Conservation (phyloP, 345 rosid species). For the Xanthoceras sorbifolium region DNA sequence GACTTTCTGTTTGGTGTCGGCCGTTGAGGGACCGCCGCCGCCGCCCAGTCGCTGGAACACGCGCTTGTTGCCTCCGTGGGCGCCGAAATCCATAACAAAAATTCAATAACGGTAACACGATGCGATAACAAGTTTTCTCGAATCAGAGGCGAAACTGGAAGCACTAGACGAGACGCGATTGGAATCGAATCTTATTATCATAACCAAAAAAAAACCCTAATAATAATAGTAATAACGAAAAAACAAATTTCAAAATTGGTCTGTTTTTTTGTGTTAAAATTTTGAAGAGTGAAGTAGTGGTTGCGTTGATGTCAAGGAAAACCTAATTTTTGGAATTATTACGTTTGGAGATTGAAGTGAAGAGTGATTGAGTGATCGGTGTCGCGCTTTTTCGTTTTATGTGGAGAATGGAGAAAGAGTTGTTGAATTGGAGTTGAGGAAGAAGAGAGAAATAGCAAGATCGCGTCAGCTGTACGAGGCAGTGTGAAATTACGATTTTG, state of each 20-base stretch:
- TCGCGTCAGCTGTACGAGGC: too few relatives aligned
- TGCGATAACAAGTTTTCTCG: not conserved
- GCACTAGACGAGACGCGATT: not conserved
- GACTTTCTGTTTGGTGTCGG: constrained; percentile 57
- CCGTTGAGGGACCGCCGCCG: constrained; percentile 45
- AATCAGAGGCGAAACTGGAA: not conserved
- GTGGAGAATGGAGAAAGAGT: too few relatives aligned
- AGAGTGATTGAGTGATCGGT: too few relatives aligned
- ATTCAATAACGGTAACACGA: not conserved
- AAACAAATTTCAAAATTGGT: not conserved
- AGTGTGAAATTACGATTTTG: too few relatives aligned
- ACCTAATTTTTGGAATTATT: not conserved
- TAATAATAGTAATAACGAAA: not conserved
- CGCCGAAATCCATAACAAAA: constrained; percentile 67
- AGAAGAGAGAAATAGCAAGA: too few relatives aligned
- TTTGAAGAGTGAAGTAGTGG: too few relatives aligned
- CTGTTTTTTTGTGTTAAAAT: not conserved
- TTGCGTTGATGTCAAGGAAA: not conserved
- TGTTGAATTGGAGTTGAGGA: too few relatives aligned
- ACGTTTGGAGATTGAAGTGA: too few relatives aligned
- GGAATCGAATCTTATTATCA: constrained; percentile 12
- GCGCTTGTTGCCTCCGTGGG: constrained; percentile 63
- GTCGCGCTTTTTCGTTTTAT: too few relatives aligned
- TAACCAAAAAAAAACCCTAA: constrained; percentile 14
- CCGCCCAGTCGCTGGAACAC: constrained; percentile 69